Percentiles rank a stretch among this genome's conserved stretches.
Conservation (phyloP, 2,329 filamentous ascomycete species). For the Sporothrix schenckii region DNA sequence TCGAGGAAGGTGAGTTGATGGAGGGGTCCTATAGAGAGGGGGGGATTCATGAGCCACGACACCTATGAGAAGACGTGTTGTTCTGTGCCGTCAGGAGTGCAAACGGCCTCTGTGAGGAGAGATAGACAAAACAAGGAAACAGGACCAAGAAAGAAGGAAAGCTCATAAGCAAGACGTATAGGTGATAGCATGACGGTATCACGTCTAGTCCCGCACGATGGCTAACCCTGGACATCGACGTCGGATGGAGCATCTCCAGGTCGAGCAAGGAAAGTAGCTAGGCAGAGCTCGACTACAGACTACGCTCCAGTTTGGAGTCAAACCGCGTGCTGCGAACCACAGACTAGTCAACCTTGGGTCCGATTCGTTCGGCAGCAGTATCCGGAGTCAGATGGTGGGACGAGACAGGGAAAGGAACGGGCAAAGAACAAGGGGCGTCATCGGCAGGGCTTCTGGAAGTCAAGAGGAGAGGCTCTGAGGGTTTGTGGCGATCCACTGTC, state of each 20-base stretch:
- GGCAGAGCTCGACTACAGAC: too few species aligned
- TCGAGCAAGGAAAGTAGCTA: background rate
- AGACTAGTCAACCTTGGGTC: conserved; percentile 7
- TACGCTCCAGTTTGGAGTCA: background rate
- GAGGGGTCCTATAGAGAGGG: background rate
- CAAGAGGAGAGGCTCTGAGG: background rate
- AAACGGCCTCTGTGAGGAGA: background rate
- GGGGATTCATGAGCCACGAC: background rate
- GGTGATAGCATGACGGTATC: background rate
- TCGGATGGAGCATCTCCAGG: background rate
- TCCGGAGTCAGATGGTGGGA: background rate
- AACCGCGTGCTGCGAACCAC: conserved; percentile 12
- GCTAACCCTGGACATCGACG: background rate
- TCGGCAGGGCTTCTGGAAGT: conserved; percentile 19
- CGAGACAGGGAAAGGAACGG: too few species aligned
- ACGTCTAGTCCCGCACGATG: background rate
- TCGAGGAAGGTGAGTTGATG: background rate
- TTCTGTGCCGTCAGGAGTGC: background rate
- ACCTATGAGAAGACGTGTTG: background rate
- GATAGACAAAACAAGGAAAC: background rate
- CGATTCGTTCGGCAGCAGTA: conserved; percentile 20
- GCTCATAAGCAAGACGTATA: background rate
- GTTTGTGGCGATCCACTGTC: conserved; percentile 1
- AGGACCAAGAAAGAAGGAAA: background rate
- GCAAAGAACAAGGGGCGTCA: conserved; percentile 1